These are phyloP conservation scores for Cyclaneusma minus DNA, from an alignment of 2,329 filamentous ascomycete species.

Conservation along the genomic window DNA sequence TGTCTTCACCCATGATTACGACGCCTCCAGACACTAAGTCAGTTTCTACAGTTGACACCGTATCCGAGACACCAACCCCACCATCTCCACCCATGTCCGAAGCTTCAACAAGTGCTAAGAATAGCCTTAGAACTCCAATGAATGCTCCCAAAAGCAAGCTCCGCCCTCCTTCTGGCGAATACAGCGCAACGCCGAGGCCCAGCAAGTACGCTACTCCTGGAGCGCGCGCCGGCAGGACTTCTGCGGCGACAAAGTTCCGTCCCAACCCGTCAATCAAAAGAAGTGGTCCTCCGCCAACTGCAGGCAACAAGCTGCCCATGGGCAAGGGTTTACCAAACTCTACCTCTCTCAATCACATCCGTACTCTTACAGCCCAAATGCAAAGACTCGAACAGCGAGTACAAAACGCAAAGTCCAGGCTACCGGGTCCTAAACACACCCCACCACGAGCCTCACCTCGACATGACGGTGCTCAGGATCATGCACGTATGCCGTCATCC, in stretches of 20 bases:
- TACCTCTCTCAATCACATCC: slow-evolving; percentile 79
- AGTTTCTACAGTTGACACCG: slow-evolving; percentile 36
- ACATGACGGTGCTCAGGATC: slow-evolving; percentile 22
- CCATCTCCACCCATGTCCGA: slow-evolving; percentile 93
- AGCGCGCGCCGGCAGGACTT: no score
- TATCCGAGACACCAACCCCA: slow-evolving; percentile 60
- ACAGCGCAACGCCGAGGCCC: slow-evolving; percentile 37
- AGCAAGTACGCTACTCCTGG: slow-evolving; percentile 8
- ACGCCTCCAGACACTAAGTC: slow-evolving; percentile 67
- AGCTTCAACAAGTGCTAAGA: slow-evolving; percentile 31
- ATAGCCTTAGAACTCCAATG: slow-evolving; percentile 11
- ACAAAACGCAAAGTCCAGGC: slow-evolving; percentile 77
- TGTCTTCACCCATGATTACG: slow-evolving; percentile 77
- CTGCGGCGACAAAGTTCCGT: slow-evolving; percentile 1
- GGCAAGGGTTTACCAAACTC: slow-evolving; percentile 30
- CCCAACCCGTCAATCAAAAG: slow-evolving; percentile 18
- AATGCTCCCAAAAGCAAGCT: slow-evolving; percentile 25
- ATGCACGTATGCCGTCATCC: slow-evolving; percentile 32
- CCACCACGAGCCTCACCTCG: slow-evolving; percentile 73
- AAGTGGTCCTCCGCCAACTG: slow-evolving; percentile 10
- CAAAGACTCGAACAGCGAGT: slow-evolving; percentile 89
- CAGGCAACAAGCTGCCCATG: slow-evolving; percentile 9
- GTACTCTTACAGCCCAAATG: slow-evolving; percentile 90
- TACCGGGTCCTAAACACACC: slow-evolving; percentile 65
- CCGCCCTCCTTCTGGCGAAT: slow-evolving; percentile 38